Percentiles rank a stretch among this genome's conserved stretches.
phyloP scores from a whole-genome alignment of 495 filamentous ascomycete species.

The Copromyces sp. region DNA sequence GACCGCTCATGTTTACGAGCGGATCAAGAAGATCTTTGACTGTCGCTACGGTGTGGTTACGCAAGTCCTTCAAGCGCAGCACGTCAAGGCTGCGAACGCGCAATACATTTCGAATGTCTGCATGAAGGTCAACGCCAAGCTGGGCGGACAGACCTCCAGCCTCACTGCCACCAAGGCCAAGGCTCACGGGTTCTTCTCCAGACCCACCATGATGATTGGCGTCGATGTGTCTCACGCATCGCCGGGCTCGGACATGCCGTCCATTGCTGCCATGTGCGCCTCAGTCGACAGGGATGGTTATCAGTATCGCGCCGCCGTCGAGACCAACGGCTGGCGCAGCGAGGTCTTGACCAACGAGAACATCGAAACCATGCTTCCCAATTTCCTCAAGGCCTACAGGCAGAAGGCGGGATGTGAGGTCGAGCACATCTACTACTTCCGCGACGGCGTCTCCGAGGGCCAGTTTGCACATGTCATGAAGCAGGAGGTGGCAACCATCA shows the following conservation, averaged over 20 bases:
- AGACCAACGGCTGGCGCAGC: conserved; percentile 65
- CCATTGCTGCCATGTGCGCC: conserved; percentile 79
- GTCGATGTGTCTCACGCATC: conserved; percentile 80
- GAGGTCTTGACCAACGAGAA: conserved; percentile 64
- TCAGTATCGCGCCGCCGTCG: conserved; percentile 62
- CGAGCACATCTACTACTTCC: conserved; percentile 75
- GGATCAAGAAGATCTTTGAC: conserved; percentile 75
- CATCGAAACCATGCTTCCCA: conserved; percentile 51
- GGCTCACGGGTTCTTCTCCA: conserved; percentile 29
- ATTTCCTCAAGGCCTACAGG: conserved; percentile 56
- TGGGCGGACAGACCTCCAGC: conserved; percentile 64
- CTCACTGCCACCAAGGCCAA: conserved; percentile 10
- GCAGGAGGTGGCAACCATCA: conserved; percentile 63
- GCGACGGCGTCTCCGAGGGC: conserved; percentile 85
- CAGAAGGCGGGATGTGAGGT: conserved; percentile 38
- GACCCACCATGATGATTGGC: conserved; percentile 66
- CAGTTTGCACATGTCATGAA: conserved; percentile 69
- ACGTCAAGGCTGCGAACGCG: conserved; percentile 49
- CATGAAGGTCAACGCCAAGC: conserved; percentile 93
- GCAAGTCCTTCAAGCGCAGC: conserved; percentile 53
- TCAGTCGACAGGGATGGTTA: conserved; percentile 60
- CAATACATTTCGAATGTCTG: conserved; percentile 84
- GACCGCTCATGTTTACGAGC: conserved; percentile 54
- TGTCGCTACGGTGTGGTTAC: conserved; percentile 68
- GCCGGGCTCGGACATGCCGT: conserved; percentile 52